A percentile compares a stretch with the other conserved stretches of the same genome.
These are phyloP conservation scores for Tetrapisispora taiwanensis DNA, from an alignment of 805 yeast species.

Conservation along the genomic window DNA sequence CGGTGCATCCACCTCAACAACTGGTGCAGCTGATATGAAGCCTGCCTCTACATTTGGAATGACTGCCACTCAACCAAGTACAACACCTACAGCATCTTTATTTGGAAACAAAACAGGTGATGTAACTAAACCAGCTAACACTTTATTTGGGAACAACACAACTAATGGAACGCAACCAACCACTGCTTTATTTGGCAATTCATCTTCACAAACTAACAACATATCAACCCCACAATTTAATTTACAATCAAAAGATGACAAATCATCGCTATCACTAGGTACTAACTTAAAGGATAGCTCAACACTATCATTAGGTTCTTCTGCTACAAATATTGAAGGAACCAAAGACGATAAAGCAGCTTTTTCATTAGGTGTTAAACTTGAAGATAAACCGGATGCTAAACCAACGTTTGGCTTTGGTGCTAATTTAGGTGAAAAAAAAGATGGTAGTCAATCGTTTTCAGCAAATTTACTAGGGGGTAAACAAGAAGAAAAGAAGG, in stretches of 20 bases:
- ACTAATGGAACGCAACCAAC: neutral
- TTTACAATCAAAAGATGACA: neutral
- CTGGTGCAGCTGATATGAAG: neutral
- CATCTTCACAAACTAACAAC: neutral
- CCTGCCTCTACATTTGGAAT: conserved; percentile 14
- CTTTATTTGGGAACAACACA: neutral
- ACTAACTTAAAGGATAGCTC: neutral
- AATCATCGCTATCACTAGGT: conserved; percentile 6
- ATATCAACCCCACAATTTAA: neutral
- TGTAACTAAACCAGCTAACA: neutral
- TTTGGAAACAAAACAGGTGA: conserved; percentile 4
- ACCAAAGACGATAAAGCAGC: conserved; percentile 6
- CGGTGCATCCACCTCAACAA: neutral
- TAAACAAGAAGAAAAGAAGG: too few relatives aligned
- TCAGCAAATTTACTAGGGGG: too few relatives aligned
- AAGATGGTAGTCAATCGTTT: neutral
- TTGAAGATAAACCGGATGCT: conserved; percentile 4
- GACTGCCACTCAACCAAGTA: neutral
- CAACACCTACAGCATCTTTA: neutral
- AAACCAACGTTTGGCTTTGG: conserved; percentile 3
- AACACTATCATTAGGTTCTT: neutral
- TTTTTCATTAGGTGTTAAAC: conserved; percentile 8
- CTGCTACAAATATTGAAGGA: neutral
- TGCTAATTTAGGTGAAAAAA: neutral
- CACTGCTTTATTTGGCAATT: neutral